Percentiles rank a stretch among this genome's conserved stretches.
These are phyloP conservation scores for Neofusicoccum laricinum DNA, from an alignment of 2,329 filamentous ascomycete species.

Conservation along the genomic window DNA sequence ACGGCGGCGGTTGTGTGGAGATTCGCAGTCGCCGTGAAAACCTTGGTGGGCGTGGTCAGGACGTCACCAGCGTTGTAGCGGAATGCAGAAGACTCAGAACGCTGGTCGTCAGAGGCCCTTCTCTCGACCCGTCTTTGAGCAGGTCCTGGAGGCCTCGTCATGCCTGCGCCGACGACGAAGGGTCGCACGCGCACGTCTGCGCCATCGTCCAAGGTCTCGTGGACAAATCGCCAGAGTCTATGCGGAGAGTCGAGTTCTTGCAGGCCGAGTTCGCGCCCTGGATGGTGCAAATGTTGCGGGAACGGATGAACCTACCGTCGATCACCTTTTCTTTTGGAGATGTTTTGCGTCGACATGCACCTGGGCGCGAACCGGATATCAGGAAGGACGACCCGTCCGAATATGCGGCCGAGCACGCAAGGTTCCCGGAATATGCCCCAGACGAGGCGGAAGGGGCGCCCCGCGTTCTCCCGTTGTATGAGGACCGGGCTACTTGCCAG, in stretches of 20 bases:
- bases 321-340: background rate
- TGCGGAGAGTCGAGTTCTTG: background rate
- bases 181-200: conserved; percentile 6
- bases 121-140: background rate
- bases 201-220: background rate
- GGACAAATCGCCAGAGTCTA: background rate
- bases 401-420: background rate
- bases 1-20: background rate
- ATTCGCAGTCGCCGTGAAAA: background rate
- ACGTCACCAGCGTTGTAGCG: background rate
- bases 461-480: background rate
- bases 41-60: background rate
- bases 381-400: background rate
- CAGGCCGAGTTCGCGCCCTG: background rate
- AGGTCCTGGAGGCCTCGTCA: background rate
- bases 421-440: conserved; percentile 29
- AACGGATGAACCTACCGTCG: background rate
- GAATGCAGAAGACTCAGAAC: background rate
- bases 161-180: background rate
- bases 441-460: conserved; percentile 30
- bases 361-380: conserved; percentile 17
- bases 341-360: background rate
- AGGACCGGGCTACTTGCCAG: background rate
- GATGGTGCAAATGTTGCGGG: background rate
- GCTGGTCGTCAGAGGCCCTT: conserved; percentile 3